Base-by-base conservation (phyloP, 768 basidiomycete species). In the Trametes punicea region DNA sequence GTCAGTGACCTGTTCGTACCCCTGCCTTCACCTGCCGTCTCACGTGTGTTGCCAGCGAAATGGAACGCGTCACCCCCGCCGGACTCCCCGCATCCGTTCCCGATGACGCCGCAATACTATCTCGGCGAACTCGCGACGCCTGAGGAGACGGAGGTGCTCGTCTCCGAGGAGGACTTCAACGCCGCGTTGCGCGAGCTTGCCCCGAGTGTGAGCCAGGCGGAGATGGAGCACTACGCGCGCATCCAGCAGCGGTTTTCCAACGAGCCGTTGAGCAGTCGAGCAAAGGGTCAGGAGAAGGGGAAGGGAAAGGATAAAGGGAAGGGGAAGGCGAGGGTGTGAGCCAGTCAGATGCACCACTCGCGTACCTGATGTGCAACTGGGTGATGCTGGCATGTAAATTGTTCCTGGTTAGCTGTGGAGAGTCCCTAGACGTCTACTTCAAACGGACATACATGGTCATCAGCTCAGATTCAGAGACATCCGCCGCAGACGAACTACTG, bases 51-150 rank as follows among this genome's bases (percentile, higher is more conserved):
- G 8, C 16, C 45, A 73, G 72, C 63, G 13, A 26, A 38, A 27
- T 59, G 71, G 18, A 93, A 93, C 64, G 66, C 69, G 16, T 61
- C 71, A 27, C 71, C 76, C 0, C 53, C 53, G 8, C 71, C 73
- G 7, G 68, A 75, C 31, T 66, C 74, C 31, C 65, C 68, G 0
- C 80, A 88, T 62, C 85, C 87, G 0, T 73, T 80, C 39, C 88
- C 87, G 0, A 69, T 98, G 27, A 95, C 93, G 2, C 79, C 93
- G 0, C 93, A 96, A 66, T 96, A 93, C 64, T 98, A 91, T 64
- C 81, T 98, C 7, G 80, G 87, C 10, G 93, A 94, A 67, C 75
- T 97, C 61, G 93, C 92, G 0, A 74, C 75, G 6, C 70, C 79
- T 0, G 76, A 75, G 21, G 93, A 96, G 55, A 79, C 87, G 11